Percentiles rank a stretch among this genome's conserved stretches.
Conservation (phyloP, 2,329 filamentous ascomycete species). For the Aspergillus tubingensis region DNA sequence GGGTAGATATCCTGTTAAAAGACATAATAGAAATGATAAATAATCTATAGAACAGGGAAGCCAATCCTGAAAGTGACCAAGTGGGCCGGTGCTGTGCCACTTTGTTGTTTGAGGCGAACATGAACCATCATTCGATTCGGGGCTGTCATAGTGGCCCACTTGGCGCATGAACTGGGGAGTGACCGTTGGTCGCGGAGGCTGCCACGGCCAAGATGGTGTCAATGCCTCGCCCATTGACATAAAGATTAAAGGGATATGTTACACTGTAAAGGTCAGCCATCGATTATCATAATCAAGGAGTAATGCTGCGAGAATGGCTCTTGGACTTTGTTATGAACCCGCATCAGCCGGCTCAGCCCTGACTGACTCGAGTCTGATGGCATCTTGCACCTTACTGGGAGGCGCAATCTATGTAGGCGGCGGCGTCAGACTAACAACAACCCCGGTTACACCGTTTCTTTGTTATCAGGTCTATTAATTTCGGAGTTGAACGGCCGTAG, state of each 20-base stretch:
- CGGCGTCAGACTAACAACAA: not conserved
- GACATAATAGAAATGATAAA: not conserved
- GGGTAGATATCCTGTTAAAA: not conserved
- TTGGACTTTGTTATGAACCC: not conserved
- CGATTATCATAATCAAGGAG: not conserved
- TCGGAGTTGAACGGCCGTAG: not conserved
- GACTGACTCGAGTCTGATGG: too few species aligned
- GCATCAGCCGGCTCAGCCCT: too few species aligned
- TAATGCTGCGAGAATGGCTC: not conserved
- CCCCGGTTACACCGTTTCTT: not conserved
- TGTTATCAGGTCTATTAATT: not conserved
- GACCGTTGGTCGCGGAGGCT: not conserved
- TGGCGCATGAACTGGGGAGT: not conserved
- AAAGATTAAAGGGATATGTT: not conserved
- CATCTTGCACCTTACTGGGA: not conserved
- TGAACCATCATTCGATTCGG: not conserved
- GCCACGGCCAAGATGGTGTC: not conserved
- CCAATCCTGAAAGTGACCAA: not conserved
- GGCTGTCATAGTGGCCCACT: not conserved
- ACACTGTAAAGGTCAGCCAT: not conserved
- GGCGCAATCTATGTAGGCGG: not conserved
- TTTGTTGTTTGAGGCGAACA: not conserved
- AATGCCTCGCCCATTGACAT: not conserved
- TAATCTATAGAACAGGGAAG: not conserved
- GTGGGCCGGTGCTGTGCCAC: not conserved